A percentile compares a stretch with the other conserved stretches of the same genome.
These are phyloP conservation scores for Allium cepa DNA, from an alignment of 106 monocot species.

Conservation along the genomic window DNA sequence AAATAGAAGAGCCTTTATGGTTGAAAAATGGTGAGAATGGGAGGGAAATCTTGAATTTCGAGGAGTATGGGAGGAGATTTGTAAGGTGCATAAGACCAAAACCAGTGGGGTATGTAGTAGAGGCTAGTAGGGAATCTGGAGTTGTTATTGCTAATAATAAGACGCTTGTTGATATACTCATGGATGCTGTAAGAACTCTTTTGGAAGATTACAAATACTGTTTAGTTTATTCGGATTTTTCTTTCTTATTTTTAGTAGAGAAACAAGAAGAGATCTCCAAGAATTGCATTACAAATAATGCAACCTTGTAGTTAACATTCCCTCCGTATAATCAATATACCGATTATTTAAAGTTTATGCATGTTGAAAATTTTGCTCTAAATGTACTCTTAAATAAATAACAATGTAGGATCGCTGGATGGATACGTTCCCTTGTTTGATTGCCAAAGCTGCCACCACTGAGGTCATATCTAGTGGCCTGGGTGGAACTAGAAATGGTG, in stretches of 20 bases:
- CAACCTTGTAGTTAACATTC: no score
- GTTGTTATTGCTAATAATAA: slow-evolving; percentile 51
- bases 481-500: slow-evolving; percentile 47
- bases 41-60: slow-evolving; percentile 30
- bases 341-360: no score
- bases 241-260: no score
- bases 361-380: no score
- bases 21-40: slow-evolving; percentile 10
- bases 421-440: slow-evolving; percentile 51
- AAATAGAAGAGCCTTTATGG: slow-evolving; percentile 57
- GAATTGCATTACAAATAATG: no score
- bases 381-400: no score
- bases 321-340: no score
- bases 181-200: slow-evolving; percentile 43
- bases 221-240: no score
- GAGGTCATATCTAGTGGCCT: slow-evolving; percentile 54
- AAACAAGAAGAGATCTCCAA: no score
- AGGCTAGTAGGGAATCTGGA: slow-evolving; percentile 52
- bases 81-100: slow-evolving; percentile 26
- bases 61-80: slow-evolving; percentile 34
- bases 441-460: slow-evolving; percentile 32
- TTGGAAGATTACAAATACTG: no score
- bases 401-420: slow-evolving; percentile 38
- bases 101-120: slow-evolving; percentile 31
- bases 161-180: slow-evolving; percentile 48